phyloP scores from a whole-genome alignment of 192 early-diverging fungal species.

The Obelidium mucronatum region DNA sequence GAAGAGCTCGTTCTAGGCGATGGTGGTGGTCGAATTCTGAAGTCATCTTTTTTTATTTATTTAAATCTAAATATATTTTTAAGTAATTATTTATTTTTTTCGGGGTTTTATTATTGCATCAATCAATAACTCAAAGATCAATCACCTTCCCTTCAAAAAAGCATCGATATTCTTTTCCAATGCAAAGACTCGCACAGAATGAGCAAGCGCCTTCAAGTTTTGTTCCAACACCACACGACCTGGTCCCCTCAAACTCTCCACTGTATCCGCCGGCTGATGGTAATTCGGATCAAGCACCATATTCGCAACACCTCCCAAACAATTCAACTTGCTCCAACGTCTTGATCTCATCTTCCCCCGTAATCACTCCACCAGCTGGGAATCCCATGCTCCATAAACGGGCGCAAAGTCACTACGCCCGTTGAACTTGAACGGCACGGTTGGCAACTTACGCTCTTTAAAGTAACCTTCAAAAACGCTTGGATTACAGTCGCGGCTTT shows the following conservation, averaged over 20 bases:
- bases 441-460: slow-evolving; percentile 18
- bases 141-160: slow-evolving; percentile 22
- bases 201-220: slow-evolving; percentile 42
- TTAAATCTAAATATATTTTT: too few species aligned
- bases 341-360: slow-evolving; percentile 51
- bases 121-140: too few species aligned
- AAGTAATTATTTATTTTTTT: too few species aligned
- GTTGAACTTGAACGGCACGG: slow-evolving; percentile 37
- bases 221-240: slow-evolving; percentile 34
- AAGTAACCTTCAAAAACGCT: slow-evolving; percentile 44
- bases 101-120: too few species aligned
- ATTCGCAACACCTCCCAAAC: slow-evolving; percentile 43
- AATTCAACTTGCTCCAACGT: slow-evolving; percentile 30
- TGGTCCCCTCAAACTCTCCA: slow-evolving; percentile 24
- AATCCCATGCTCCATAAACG: slow-evolving; percentile 44
- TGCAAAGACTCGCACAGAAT: slow-evolving; percentile 34
- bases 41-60: neutral
- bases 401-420: slow-evolving; percentile 48
- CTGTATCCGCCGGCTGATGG: slow-evolving; percentile 39
- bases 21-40: neutral
- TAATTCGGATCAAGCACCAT: slow-evolving; percentile 44
- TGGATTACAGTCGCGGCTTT: slow-evolving; percentile 20
- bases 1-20: neutral
- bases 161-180: slow-evolving; percentile 18
- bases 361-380: slow-evolving; percentile 50